These are phyloP conservation scores for Mortierella sp. DNA, from an alignment of 371 early-diverging fungal genomes.

Conservation along the genomic window DNA sequence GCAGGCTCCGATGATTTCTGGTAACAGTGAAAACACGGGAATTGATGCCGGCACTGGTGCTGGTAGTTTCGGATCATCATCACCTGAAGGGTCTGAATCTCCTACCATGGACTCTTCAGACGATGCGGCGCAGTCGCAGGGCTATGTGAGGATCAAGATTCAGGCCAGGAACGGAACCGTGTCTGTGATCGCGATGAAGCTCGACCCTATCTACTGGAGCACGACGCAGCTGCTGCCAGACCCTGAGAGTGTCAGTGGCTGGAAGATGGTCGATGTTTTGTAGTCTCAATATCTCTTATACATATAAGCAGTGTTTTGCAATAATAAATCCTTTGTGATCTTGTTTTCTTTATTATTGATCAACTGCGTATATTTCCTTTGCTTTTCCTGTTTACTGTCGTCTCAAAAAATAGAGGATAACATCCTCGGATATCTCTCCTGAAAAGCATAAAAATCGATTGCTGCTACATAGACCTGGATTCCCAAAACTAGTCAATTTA, in stretches of 20 bases:
- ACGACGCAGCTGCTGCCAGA: conserved; percentile 72
- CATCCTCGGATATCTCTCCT: too few relatives aligned
- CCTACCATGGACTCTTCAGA: conserved; percentile 38
- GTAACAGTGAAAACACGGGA: too few relatives aligned
- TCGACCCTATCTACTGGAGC: conserved; percentile 82
- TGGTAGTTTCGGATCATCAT: not conserved
- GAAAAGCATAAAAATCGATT: too few relatives aligned
- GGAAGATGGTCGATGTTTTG: conserved; percentile 58
- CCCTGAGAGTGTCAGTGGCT: conserved; percentile 65
- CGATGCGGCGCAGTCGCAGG: conserved; percentile 64
- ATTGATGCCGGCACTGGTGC: not conserved
- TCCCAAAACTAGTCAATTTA: too few relatives aligned
- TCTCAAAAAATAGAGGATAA: too few relatives aligned
- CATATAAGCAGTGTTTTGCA: too few relatives aligned
- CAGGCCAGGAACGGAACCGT: conserved; percentile 68
- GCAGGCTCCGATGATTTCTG: not conserved
- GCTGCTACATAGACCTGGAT: too few relatives aligned
- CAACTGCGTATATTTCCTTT: too few relatives aligned
- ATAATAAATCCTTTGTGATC: too few relatives aligned
- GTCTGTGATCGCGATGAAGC: conserved; percentile 72
- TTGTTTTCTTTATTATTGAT: too few relatives aligned
- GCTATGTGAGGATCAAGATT: conserved; percentile 77
- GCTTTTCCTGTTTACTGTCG: too few relatives aligned
- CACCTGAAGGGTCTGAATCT: not conserved
- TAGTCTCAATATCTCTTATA: too few relatives aligned